phyloP scores from a whole-genome alignment of 2,329 filamentous ascomycete genomes.

The Aureobasidium sp. region DNA sequence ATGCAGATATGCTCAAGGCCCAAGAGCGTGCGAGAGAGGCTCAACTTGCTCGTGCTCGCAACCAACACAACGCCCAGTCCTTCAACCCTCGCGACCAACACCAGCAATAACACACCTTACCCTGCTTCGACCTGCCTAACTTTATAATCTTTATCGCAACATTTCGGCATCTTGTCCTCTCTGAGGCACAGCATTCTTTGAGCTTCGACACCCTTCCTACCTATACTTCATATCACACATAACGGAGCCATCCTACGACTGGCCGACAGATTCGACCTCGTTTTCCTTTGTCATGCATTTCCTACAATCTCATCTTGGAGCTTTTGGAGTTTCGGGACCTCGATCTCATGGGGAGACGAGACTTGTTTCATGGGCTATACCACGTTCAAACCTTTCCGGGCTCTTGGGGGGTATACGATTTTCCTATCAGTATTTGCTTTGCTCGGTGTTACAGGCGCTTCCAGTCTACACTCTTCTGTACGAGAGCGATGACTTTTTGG shows the following conservation, averaged over 20 bases:
- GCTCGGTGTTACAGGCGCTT: constrained; percentile 3
- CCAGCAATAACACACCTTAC: constrained; percentile 20
- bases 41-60: constrained; percentile 14
- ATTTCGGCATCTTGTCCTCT: not conserved
- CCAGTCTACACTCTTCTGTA: not conserved
- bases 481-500: not conserved
- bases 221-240: not conserved
- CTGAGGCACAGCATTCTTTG: not conserved
- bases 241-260: not conserved
- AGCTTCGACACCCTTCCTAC: constrained; percentile 1
- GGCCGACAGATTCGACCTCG: not conserved
- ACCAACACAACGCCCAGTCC: constrained; percentile 14
- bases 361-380: constrained; percentile 10
- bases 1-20: constrained; percentile 40
- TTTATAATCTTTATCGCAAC: not conserved
- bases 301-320: not conserved
- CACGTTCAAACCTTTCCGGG: constrained; percentile 8
- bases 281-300: constrained; percentile 11
- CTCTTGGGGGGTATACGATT: constrained; percentile 1
- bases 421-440: not conserved
- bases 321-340: not conserved
- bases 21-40: constrained; percentile 32
- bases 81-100: constrained; percentile 26
- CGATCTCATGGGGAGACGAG: not conserved
- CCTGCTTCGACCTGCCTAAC: not conserved